Evolutionary conservation across 129 eudicot species (phyloP).

Genomic region (Sambucus nigra): DNA sequence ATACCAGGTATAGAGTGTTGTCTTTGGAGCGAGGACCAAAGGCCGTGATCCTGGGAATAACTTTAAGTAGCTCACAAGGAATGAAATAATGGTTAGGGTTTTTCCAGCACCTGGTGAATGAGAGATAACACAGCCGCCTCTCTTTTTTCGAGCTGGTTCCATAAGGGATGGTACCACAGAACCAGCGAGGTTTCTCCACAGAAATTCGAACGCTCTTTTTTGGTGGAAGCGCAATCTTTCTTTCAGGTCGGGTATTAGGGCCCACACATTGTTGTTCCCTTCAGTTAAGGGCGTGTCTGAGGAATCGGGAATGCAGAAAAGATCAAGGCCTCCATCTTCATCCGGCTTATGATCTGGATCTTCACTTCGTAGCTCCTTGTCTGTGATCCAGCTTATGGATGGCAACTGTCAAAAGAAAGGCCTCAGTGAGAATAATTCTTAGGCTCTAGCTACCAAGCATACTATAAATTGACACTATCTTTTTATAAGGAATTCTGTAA

Average conservation of each 20-base stretch:
- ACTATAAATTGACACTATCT: too few species aligned
- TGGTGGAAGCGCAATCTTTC: conserved; percentile 73
- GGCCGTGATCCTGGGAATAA: conserved; percentile 91
- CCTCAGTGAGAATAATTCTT: background rate
- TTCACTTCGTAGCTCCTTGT: conserved; percentile 44
- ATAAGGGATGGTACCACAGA: conserved; percentile 59
- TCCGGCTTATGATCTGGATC: conserved; percentile 37
- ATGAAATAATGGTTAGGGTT: conserved; percentile 79
- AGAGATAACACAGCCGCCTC: conserved; percentile 98
- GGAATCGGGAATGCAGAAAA: conserved; percentile 49
- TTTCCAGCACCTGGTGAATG: conserved; percentile 99
- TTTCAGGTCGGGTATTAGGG: conserved; percentile 76
- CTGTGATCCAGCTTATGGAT: conserved; percentile 29
- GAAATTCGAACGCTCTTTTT: conserved; percentile 81
- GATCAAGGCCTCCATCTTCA: conserved; percentile 37
- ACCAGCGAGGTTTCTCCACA: conserved; percentile 95
- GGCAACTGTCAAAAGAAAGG: conserved; percentile 29
- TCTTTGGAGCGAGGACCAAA: conserved; percentile 92
- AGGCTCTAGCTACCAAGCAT: too few species aligned
- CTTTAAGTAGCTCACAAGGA: conserved; percentile 86
- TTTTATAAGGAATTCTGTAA: too few species aligned
- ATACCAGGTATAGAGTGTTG: conserved; percentile 95
- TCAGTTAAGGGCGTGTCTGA: conserved; percentile 39
- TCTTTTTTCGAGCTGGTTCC: conserved; percentile 45
- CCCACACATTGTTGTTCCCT: conserved; percentile 72